These are phyloP conservation scores for Neurospora crassa DNA, from an alignment of 2,329 filamentous ascomycete genomes.

Conservation along the genomic window DNA sequence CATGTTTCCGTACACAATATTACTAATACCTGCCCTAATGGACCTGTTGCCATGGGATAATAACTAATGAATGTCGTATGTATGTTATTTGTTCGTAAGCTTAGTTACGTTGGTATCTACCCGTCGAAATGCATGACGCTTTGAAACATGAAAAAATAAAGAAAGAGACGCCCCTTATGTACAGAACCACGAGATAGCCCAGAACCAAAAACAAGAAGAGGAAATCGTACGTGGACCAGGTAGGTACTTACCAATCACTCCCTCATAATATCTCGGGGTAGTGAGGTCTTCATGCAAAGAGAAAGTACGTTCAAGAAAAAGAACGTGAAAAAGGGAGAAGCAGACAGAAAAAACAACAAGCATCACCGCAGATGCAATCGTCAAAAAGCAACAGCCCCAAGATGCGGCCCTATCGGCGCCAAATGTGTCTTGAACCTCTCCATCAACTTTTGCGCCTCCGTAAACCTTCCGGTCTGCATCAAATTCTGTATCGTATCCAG, in stretches of 20 bases:
- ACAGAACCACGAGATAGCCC: neutral
- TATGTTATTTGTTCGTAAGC: neutral
- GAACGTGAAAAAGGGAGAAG: neutral
- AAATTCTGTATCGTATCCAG: constrained; percentile 39
- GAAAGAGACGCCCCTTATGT: neutral
- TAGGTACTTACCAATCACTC: neutral
- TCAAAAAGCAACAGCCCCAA: neutral
- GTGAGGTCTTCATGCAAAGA: neutral
- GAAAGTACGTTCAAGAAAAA: neutral
- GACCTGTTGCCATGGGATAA: too few relatives aligned
- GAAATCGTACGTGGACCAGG: neutral
- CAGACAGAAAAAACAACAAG: neutral
- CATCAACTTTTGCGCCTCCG: constrained; percentile 32
- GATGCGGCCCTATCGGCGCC: neutral
- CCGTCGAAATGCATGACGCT: neutral
- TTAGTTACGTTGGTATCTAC: neutral
- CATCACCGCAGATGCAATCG: neutral
- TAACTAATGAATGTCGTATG: neutral
- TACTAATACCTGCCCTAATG: neutral
- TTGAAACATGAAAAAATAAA: neutral
- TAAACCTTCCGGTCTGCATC: constrained; percentile 28
- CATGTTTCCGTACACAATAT: too few relatives aligned
- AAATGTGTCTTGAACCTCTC: constrained; percentile 10
- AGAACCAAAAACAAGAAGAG: neutral
- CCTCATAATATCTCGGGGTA: neutral